phyloP scores from a whole-genome alignment of 1,139 yeast genomes.

The Lodderomyces jiufengensis region DNA sequence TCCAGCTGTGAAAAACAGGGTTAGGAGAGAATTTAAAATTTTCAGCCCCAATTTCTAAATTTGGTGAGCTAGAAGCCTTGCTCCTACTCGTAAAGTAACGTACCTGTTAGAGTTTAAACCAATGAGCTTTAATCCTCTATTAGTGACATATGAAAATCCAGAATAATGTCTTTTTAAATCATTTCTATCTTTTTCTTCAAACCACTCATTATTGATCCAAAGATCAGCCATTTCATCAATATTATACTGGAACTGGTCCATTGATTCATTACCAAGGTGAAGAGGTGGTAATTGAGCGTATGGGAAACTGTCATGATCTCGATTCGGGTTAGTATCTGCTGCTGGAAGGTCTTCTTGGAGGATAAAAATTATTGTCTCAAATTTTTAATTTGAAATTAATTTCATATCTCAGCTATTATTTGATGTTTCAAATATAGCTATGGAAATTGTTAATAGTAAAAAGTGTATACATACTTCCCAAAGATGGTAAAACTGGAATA shows the following conservation, averaged over 20 bases:
- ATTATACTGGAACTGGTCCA: not conserved
- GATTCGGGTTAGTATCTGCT: too few species aligned
- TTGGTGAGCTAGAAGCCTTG: too few species aligned
- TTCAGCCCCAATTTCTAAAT: too few species aligned
- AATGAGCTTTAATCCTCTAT: slow-evolving; percentile 57
- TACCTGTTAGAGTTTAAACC: slow-evolving; percentile 55
- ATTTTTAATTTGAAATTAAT: too few species aligned
- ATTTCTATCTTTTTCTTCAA: slow-evolving; percentile 20
- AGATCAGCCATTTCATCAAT: slow-evolving; percentile 53
- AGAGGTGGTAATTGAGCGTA: slow-evolving; percentile 64
- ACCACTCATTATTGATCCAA: slow-evolving; percentile 47
- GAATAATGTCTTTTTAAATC: slow-evolving; percentile 46
- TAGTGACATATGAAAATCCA: slow-evolving; percentile 57
- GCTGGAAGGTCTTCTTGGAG: too few species aligned
- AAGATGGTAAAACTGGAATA: slow-evolving; percentile 58
- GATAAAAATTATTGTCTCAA: too few species aligned
- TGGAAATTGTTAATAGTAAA: too few species aligned
- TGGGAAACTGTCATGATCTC: slow-evolving; percentile 69
- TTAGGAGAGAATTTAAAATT: too few species aligned
- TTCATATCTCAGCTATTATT: too few species aligned
- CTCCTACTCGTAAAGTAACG: too few species aligned
- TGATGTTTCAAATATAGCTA: too few species aligned
- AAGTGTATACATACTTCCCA: slow-evolving; percentile 33
- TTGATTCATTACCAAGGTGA: not conserved
- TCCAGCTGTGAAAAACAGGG: too few species aligned